Evolutionary conservation across 192 early-diverging fungal species (phyloP).

Genomic region (Phycomyces nitens): DNA sequence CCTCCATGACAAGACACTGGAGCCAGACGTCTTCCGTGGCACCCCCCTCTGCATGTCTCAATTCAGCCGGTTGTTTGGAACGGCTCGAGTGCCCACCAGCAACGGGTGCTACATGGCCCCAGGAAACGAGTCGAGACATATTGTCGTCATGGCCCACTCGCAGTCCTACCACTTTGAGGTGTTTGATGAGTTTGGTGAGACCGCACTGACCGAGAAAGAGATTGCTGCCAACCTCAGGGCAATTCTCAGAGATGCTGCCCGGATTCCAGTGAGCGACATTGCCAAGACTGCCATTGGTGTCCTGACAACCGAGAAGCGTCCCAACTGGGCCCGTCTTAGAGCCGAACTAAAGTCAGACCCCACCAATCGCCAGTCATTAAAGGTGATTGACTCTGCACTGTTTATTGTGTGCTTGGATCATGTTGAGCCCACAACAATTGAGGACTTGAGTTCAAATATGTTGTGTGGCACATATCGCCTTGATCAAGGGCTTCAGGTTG

Average conservation of each 20-base stretch:
- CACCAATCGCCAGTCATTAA: constrained; percentile 55
- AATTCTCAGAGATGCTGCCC: constrained; percentile 51
- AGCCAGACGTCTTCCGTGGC: constrained; percentile 64
- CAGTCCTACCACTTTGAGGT: constrained; percentile 79
- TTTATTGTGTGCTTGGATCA: constrained; percentile 81
- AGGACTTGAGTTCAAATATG: constrained; percentile 46
- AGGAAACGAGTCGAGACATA: constrained; percentile 44
- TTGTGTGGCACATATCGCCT: constrained; percentile 47
- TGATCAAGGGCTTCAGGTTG: constrained; percentile 42
- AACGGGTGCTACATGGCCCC: constrained; percentile 40
- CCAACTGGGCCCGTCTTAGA: constrained; percentile 68
- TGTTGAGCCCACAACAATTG: constrained; percentile 35
- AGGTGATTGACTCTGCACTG: constrained; percentile 62
- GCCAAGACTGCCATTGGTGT: constrained; percentile 63
- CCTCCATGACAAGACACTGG: constrained; percentile 53
- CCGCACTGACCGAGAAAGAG: constrained; percentile 54
- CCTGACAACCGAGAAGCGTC: constrained; percentile 73
- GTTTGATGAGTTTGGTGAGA: constrained; percentile 51
- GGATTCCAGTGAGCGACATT: constrained; percentile 44
- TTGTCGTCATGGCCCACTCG: constrained; percentile 67
- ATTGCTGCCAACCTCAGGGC: constrained; percentile 68
- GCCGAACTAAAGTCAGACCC: constrained; percentile 48
- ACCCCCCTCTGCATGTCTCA: constrained; percentile 77
- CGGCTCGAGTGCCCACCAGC: constrained; percentile 67
- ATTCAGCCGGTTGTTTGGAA: constrained; percentile 75